Evolutionary conservation across 495 filamentous ascomycete genomes (phyloP), one percentile per base, ranked within the genome.

Genomic region (Daldinia childiae): DNA sequence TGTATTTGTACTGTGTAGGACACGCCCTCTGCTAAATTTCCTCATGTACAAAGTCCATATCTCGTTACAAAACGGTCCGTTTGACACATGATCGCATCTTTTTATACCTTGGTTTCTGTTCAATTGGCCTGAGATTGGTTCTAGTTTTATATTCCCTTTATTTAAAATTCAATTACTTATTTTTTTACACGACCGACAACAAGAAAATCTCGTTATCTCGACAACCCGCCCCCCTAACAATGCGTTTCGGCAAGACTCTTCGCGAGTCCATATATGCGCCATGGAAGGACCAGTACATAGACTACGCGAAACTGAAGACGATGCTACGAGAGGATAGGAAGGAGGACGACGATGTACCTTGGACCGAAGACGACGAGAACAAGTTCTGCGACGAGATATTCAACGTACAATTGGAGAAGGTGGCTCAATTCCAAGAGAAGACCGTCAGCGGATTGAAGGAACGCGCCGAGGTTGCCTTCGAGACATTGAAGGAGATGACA

Each of bases 311-410:
- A 84, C 88, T 99, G 52, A 98, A 99, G 83, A 83, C 86, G 62
- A 87, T 99, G 41, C 82, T 99, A 45, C 89, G 92, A 30, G 95
- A 99, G 73, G 88, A 91, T 63, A 82, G 84, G 63, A 74, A 72
- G 48, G 83, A 87, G n/a, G 85, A 87, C 14, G 85, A 90, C 8
- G 82, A 85, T 67, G 78, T 80, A 73, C 82, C 81, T 38, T 99
- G 95, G 95, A 98, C 96, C 36, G 93, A 97, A 66, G 89, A 93
- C n/a, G 95, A 99, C 80, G 95, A 98, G 83, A 90, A 90, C 66
- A 85, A 84, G 11, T 99, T 99, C 79, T 94, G 96, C 72, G 94
- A 97, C 75, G 95, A 98, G 84, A 82, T 98, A 58, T 85, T 97
- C 75, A 99, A 97, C 78, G 89, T 90, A 5, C 93, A 99, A 82